phyloP scores from a whole-genome alignment of 768 basidiomycete genomes.

The Pleurotus tuoliensis region DNA sequence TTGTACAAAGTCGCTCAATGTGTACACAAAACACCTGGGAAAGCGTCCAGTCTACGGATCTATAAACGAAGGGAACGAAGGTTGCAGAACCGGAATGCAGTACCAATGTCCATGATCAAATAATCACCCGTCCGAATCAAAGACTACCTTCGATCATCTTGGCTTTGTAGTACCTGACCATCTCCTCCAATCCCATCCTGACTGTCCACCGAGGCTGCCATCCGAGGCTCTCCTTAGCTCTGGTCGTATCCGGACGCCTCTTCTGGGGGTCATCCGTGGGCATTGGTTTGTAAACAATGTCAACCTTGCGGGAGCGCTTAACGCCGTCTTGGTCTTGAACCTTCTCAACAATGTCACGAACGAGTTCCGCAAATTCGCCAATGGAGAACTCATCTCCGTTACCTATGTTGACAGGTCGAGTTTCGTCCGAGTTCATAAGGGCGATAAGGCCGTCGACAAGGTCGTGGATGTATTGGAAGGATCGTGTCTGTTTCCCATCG shows the following conservation, averaged over 20 bases:
- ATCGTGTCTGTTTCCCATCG: constrained; percentile 89
- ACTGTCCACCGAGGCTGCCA: constrained; percentile 97
- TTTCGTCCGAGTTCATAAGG: constrained; percentile 92
- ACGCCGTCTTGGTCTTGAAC: constrained; percentile 83
- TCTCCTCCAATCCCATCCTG: constrained; percentile 90
- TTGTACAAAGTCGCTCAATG: too few species aligned
- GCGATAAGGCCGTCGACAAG: constrained; percentile 90
- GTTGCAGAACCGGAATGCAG: too few species aligned
- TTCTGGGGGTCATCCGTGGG: constrained; percentile 94
- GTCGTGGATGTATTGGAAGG: constrained; percentile 98
- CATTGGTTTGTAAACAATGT: constrained; percentile 77
- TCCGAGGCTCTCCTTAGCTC: constrained; percentile 76
- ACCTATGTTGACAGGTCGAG: constrained; percentile 95
- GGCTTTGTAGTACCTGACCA: constrained; percentile 90
- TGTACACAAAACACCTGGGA: too few species aligned
- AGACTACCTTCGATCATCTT: constrained; percentile 84
- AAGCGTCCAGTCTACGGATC: too few species aligned
- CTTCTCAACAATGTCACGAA: constrained; percentile 89
- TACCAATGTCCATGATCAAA: too few species aligned
- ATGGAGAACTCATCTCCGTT: constrained; percentile 96
- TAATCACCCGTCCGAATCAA: constrained; percentile 18
- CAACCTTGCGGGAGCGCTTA: constrained; percentile 43
- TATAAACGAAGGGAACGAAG: too few species aligned
- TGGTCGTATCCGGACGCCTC: constrained; percentile 87
- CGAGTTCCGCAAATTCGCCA: constrained; percentile 87